Evolutionary conservation across 495 filamentous ascomycete genomes (phyloP).

Genomic region (Penicillium arizonense): DNA sequence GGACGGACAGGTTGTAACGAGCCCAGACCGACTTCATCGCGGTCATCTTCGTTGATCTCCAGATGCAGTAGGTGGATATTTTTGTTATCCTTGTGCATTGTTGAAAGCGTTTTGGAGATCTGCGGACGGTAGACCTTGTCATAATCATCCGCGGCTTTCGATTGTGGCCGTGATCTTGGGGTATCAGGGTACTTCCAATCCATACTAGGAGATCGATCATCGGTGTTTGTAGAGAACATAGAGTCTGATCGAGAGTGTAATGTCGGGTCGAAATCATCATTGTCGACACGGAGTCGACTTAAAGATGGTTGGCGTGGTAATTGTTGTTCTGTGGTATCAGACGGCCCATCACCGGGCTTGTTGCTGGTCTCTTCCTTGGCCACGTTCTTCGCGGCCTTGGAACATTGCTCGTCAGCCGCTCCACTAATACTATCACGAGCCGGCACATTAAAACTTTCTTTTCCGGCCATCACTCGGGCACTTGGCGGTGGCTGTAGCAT

Average conservation of each 20-base stretch:
- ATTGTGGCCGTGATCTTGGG: conserved; percentile 38
- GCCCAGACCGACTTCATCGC: conserved; percentile 35
- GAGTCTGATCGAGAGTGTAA: conserved; percentile 36
- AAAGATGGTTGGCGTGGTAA: conserved; percentile 24
- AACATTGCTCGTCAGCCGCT: conserved; percentile 9
- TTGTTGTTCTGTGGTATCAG: conserved; percentile 7
- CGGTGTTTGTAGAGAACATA: conserved; percentile 33
- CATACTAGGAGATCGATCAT: conserved; percentile 27
- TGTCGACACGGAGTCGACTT: conserved; percentile 15
- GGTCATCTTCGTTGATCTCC: conserved; percentile 38
- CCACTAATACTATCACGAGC: conserved; percentile 18
- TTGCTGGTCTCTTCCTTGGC: conserved; percentile 6
- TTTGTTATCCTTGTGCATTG: conserved; percentile 31
- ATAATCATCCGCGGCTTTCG: conserved; percentile 37
- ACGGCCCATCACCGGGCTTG: conserved; percentile 6
- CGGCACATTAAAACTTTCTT: conserved; percentile 51
- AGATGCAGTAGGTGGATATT: conserved; percentile 42
- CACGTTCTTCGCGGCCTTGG: conserved; percentile 9
- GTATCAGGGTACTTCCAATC: conserved; percentile 41
- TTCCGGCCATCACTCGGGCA: conserved; percentile 84
- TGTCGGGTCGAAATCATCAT: conserved; percentile 28
- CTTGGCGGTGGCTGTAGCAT: conserved; percentile 87
- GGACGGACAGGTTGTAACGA: conserved; percentile 42
- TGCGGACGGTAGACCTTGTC: conserved; percentile 27
- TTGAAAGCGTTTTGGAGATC: conserved; percentile 37